Percentiles rank a stretch among this genome's conserved stretches.
These are phyloP conservation scores for Boletus subparvulus DNA, from an alignment of 768 basidiomycete genomes.

Conservation along the genomic window DNA sequence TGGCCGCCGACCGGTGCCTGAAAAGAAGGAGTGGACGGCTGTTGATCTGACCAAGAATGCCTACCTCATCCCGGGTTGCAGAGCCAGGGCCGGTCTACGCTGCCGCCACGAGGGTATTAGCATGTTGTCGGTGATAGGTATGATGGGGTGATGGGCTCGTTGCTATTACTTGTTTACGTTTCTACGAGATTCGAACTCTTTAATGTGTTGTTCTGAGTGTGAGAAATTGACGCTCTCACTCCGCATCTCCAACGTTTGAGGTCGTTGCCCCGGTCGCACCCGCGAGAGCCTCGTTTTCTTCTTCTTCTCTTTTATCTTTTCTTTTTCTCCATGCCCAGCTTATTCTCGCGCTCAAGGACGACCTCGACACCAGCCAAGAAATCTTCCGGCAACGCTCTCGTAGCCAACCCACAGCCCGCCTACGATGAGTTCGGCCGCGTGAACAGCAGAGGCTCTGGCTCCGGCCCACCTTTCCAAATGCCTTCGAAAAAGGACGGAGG, in stretches of 20 bases:
- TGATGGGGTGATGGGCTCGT: neutral
- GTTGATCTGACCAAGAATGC: too few relatives aligned
- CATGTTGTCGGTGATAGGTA: neutral
- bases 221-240: slow-evolving; percentile 27
- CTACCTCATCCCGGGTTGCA: too few relatives aligned
- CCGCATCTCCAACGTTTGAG: slow-evolving; percentile 11
- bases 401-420: slow-evolving; percentile 18
- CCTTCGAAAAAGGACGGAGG: slow-evolving; percentile 49
- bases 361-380: slow-evolving; percentile 55
- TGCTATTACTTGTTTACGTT: too few relatives aligned
- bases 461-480: slow-evolving; percentile 18
- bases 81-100: too few relatives aligned
- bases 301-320: neutral
- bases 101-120: too few relatives aligned
- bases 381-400: slow-evolving; percentile 10
- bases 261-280: slow-evolving; percentile 14
- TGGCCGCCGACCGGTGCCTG: neutral
- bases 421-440: slow-evolving; percentile 70
- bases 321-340: slow-evolving; percentile 57
- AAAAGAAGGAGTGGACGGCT: neutral
- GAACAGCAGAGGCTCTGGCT: slow-evolving; percentile 43
- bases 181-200: too few relatives aligned
- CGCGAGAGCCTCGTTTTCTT: slow-evolving; percentile 3
- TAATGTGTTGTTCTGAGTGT: slow-evolving; percentile 17
- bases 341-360: slow-evolving; percentile 71